phyloP scores from a whole-genome alignment of 768 basidiomycete species.

The Termitomyces sp. region DNA sequence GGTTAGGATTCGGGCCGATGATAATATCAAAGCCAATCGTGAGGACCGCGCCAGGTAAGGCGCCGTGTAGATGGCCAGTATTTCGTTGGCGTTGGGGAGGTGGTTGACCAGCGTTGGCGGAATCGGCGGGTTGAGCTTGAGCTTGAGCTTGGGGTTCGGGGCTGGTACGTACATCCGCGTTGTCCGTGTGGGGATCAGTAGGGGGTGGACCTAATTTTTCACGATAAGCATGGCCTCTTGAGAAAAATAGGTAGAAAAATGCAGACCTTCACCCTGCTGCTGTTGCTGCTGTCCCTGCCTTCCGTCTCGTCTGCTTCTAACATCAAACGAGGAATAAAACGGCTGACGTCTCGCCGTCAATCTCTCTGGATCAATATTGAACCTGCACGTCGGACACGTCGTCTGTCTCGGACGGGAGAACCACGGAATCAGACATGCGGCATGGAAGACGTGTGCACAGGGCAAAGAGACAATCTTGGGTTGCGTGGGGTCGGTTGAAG shows the following conservation, averaged over 20 bases:
- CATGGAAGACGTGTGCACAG: conserved; percentile 80
- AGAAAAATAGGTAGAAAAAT: background rate
- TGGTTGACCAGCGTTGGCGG: background rate
- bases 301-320: background rate
- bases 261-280: background rate
- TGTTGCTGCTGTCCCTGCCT: background rate
- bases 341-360: conserved; percentile 36
- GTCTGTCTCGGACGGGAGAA: conserved; percentile 75
- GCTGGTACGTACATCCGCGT: background rate
- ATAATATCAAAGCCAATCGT: conserved; percentile 7
- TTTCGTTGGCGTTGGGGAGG: background rate
- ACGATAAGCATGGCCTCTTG: background rate
- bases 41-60: background rate
- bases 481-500: conserved; percentile 12
- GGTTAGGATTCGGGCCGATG: background rate
- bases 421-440: conserved; percentile 76
- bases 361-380: conserved; percentile 78
- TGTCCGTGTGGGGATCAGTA: background rate
- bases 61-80: background rate
- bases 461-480: conserved; percentile 63
- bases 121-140: background rate
- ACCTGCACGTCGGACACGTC: conserved; percentile 80
- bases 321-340: background rate
- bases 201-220: background rate
- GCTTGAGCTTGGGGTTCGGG: background rate